phyloP scores from a whole-genome alignment of 1,284 basidiomycete genomes.

The Pisolithus thermaeus region DNA sequence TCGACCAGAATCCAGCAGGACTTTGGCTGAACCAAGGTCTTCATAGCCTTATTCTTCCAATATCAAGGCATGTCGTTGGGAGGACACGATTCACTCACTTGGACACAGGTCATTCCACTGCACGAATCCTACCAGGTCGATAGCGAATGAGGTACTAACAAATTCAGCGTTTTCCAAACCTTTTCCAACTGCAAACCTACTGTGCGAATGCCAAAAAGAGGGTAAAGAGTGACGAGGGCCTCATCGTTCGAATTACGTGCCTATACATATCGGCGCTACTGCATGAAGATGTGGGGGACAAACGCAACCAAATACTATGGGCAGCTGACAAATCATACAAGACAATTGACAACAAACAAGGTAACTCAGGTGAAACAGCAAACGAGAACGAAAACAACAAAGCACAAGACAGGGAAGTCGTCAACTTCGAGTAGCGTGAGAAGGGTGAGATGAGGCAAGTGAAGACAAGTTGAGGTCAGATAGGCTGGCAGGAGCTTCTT shows the following conservation, averaged over 20 bases:
- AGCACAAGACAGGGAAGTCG: too few relatives aligned
- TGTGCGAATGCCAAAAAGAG: background rate
- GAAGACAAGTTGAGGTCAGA: too few relatives aligned
- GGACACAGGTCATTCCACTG: conserved; percentile 63
- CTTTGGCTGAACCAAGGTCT: conserved; percentile 51
- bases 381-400: too few relatives aligned
- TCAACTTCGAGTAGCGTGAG: too few relatives aligned
- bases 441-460: too few relatives aligned
- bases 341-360: too few relatives aligned
- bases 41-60: conserved; percentile 31
- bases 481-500: too few relatives aligned
- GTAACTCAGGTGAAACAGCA: too few relatives aligned
- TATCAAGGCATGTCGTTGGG: conserved; percentile 1
- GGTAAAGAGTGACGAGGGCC: background rate
- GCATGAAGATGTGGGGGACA: too few relatives aligned
- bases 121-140: conserved; percentile 55
- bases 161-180: background rate
- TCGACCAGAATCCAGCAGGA: conserved; percentile 54
- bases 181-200: background rate
- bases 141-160: conserved; percentile 32
- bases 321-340: too few relatives aligned
- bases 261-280: too few relatives aligned
- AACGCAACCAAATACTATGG: too few relatives aligned
- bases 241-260: background rate
- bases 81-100: conserved; percentile 35